phyloP scores from a whole-genome alignment of 1,284 basidiomycete species.

The Naganishia sp. region DNA sequence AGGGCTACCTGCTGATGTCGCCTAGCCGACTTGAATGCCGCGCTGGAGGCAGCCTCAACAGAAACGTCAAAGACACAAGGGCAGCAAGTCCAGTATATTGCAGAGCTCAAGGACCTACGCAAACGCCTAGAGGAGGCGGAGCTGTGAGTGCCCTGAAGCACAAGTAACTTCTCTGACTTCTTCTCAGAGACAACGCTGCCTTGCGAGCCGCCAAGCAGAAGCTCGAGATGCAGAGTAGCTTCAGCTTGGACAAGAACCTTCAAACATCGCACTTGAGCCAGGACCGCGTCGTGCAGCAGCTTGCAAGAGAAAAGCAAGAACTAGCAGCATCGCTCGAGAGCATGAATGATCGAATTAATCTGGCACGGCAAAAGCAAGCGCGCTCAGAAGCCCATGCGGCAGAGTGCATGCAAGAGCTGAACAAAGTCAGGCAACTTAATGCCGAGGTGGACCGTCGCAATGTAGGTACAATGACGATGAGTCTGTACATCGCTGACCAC shows the following conservation, averaged over 20 bases:
- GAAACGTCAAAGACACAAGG: slow-evolving; percentile 76
- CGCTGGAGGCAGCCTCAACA: slow-evolving; percentile 71
- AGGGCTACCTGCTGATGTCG: not conserved
- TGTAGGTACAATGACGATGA: slow-evolving; percentile 56
- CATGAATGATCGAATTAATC: slow-evolving; percentile 68
- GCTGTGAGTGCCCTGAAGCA: slow-evolving; percentile 48
- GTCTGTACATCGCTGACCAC: not conserved
- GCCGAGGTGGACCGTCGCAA: slow-evolving; percentile 74
- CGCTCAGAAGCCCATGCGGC: slow-evolving; percentile 73
- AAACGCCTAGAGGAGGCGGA: slow-evolving; percentile 78
- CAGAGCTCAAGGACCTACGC: slow-evolving; percentile 79
- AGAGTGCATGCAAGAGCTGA: slow-evolving; percentile 72
- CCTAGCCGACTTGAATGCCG: slow-evolving; percentile 65
- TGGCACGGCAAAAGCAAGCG: slow-evolving; percentile 74
- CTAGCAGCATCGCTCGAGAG: slow-evolving; percentile 75
- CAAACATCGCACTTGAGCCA: slow-evolving; percentile 65
- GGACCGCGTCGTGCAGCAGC: slow-evolving; percentile 70
- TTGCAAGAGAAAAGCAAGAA: slow-evolving; percentile 76
- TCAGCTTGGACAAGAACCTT: slow-evolving; percentile 72
- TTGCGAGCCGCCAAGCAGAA: slow-evolving; percentile 79
- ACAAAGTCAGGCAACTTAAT: slow-evolving; percentile 72
- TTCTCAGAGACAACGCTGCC: slow-evolving; percentile 63
- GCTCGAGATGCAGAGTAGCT: slow-evolving; percentile 73
- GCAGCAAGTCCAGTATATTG: slow-evolving; percentile 77
- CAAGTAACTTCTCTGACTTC: not conserved